Base-by-base conservation (phyloP, 1,139 yeast genomes). In the Cylindricascospora bacillispora region DNA sequence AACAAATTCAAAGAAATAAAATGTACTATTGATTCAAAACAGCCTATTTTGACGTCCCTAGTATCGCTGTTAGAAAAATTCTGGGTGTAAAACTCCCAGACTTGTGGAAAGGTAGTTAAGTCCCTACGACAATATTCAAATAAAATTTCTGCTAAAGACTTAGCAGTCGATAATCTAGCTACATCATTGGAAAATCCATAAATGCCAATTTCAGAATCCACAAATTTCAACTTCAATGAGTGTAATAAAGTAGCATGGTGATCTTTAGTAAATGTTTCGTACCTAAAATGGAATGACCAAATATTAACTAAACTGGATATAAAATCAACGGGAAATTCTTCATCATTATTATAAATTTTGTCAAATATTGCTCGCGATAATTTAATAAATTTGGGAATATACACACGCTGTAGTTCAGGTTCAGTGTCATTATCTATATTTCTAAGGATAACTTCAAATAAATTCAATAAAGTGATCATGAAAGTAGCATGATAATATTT, bases 11-110 rank as follows among this genome's bases (percentile, higher is more conserved):
- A 32, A 4, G 46, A 43, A 4, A 46, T 32, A 28, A 47, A 59
- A 27, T 60, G 60, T 10, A 51, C 36, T 5, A 59, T 33, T 0
- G 64, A 55, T 32, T 57, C 56, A 24, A 59, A 43, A 13, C 57
- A 40, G 2, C 57, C 58, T 3, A 47, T 32, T 29, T 51, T 49
- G 6, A 42, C 42, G 27, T 45, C 49, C 15, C 50, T 40, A 3
- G 47, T 32, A 4, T 39, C 32, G 4, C 43, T 30, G 15, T 52
- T 45, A 4, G 43, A 27, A 33, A 54, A 53, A 2, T 57, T 19
- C 20, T 46, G 54, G 9, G 44, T 40, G 35, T 49, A 58, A 14
- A 54, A 38, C 3, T 34, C 39, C 31, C 53, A 35, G 2, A 47
- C 41, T 3, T 51, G 45, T 5, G 38, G 36, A 14, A 48, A 23